Evolutionary conservation across 306 rosid genomes (phyloP), one percentile per base, ranked within the genome.

Genomic region (Prunus mira): DNA sequence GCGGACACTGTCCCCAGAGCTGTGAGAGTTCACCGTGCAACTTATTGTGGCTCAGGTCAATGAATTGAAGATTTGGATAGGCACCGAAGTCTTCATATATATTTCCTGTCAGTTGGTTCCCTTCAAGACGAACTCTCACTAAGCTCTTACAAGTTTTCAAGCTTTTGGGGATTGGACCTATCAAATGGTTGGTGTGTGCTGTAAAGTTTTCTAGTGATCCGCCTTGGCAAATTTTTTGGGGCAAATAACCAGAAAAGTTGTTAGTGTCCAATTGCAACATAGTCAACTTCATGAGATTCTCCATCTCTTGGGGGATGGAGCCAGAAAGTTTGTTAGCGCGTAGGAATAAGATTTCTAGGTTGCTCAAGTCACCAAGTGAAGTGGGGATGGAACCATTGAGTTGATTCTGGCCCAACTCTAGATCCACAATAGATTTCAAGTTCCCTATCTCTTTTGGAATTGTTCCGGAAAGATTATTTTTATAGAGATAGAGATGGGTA

Each of bases 111-210:
- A 71, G 14, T 0, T 54, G 75, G 22, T 55, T 71, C 65, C 65
- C 20, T 1, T 55, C 52, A 14, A 72, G 76, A 56, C 41, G 38
- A 20, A 72, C 11, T 34, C 76, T 56, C 34, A 20, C 7, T 14
- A 72, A 56, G 66, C 66, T 72, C 66, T 38, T 72, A 22, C 76
- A 72, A 38, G 17, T 15, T 72, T 56, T 56, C 22, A 72, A 38
- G 54, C 76, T 56, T 27, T 20, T 5, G 6, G 76, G 76, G 17
- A 72, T 72, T 72, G 76, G 38, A 72, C 76, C 76, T 72, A 9
- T 3, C 0, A 72, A 56, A 1, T 20, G 0, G 10, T 72, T 72
- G 38, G n/a, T 0, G 1, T 3, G 27, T 56, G 34, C 65, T 19
- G 5, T 8, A 19, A 72, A 56, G 14, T 20, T 34, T 56, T 32